Conservation (phyloP, 108 stramenopile species). For the Mediolabrus comicus region DNA sequence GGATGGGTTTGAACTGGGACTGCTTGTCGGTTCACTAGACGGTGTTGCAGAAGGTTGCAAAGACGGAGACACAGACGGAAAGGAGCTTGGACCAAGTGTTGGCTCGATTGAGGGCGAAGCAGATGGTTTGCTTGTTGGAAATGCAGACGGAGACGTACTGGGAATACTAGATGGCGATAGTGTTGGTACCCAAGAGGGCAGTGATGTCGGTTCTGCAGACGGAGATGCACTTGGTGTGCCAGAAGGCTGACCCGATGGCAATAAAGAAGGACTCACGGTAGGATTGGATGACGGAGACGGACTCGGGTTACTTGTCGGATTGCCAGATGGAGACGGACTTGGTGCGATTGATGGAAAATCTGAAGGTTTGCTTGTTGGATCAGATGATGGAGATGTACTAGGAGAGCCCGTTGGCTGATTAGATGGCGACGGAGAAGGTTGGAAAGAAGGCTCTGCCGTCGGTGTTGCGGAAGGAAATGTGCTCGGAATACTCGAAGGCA, state of each 20-base stretch:
- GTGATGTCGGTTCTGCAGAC: not conserved
- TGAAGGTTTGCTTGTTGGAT: not conserved
- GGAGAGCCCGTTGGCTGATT: not conserved
- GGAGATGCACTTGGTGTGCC: not conserved
- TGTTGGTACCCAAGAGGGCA: not conserved
- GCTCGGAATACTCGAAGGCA: not conserved
- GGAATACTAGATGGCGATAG: not conserved
- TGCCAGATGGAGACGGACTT: not conserved
- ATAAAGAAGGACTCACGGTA: not conserved
- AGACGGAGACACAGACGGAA: slow-evolving; percentile 5
- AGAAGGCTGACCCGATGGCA: not conserved
- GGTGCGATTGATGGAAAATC: not conserved
- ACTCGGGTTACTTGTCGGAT: not conserved
- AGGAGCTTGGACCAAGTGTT: not conserved
- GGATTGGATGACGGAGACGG: not conserved
- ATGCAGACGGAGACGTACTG: not conserved
- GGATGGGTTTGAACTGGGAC: not conserved
- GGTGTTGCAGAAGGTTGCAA: not conserved
- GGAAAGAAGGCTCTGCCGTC: not conserved
- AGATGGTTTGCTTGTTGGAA: not conserved
- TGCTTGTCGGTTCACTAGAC: slow-evolving; percentile 1
- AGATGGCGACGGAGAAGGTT: not conserved
- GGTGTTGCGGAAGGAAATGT: not conserved
- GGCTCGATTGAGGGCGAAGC: not conserved
- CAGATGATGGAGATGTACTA: not conserved